Evolutionary conservation across 1,284 basidiomycete species (phyloP), one percentile per base, ranked within the genome.

Genomic region (Ustilago curta): DNA sequence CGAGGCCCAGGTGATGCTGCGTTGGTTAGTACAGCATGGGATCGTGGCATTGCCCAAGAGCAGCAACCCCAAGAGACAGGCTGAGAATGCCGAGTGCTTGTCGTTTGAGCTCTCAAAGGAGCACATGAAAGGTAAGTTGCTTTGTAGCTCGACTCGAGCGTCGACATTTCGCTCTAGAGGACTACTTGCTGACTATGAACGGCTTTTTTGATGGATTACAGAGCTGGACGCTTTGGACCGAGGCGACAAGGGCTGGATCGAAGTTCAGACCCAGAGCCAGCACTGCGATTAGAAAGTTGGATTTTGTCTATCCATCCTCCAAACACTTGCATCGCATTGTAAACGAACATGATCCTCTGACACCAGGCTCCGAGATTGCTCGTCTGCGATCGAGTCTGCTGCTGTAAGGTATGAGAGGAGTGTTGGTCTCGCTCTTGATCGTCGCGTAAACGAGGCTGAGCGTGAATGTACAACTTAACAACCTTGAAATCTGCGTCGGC

Each of bases 1-100:
- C 16, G 88, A 89, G 14, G 90, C 91, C 1, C 93, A 94, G 78
- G 88, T 95, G 51, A 87, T 94, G 31, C 86, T 93, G 61, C 87
- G 92, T 49, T 91, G 91, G 16, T 92, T 92, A 93, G 86, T 92
- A 89, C 23, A 91, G 93, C 55, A 75, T 40, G 77, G 77, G 11
- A 67, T 75, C 31, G 71, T 73, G 6, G 72, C 73, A 0, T 56
- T 76, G 42, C 80, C 80, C 16, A 78, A 78, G 61, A 77, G 70
- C 44, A 61, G 64, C 53, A 77, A 94, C 89, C 89, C 90, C 32
- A 82, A 87, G 32, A 90, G 94, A 59, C 92, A 95, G 83, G 86
- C 87, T 27, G 86, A 89, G n/a, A 95, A 95, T 72, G 85, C 89
- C 0, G 82, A 90, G 23, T 83, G 93, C 1, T 93, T 89, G 67